Evolutionary conservation across 352 stramenopile species (phyloP).

Genomic region (Phytopythium boreale): DNA sequence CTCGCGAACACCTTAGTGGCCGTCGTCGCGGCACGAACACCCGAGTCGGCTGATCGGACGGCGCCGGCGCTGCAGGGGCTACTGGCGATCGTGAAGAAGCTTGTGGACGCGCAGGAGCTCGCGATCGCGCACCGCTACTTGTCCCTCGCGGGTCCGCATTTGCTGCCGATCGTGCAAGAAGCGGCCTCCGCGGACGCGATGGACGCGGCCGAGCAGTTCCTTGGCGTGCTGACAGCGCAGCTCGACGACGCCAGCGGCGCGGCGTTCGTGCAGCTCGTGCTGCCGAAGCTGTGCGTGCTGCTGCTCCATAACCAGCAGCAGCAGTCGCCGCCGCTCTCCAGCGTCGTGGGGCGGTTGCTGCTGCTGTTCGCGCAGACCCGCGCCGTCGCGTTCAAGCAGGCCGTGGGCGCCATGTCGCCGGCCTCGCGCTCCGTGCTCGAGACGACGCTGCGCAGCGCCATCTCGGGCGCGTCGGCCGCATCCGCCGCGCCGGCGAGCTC

Average conservation of each 20-base stretch:
- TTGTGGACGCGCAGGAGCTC: slow-evolving; percentile 38
- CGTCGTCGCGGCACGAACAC: slow-evolving; percentile 14
- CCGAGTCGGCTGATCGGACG: slow-evolving; percentile 10
- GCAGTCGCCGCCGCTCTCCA: slow-evolving; percentile 9
- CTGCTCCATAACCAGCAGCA: slow-evolving; percentile 14
- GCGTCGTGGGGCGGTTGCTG: slow-evolving; percentile 34
- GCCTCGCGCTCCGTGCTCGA: slow-evolving; percentile 35
- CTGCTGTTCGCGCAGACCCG: slow-evolving; percentile 54
- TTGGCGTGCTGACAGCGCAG: slow-evolving; percentile 44
- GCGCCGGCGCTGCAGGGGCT: slow-evolving; percentile 32
- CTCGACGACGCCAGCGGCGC: slow-evolving; percentile 41
- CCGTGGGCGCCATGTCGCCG: slow-evolving; percentile 38
- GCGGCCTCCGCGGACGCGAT: slow-evolving; percentile 32
- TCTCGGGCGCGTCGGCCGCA: slow-evolving; percentile 21
- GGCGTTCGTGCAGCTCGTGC: slow-evolving; percentile 55
- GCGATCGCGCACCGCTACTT: slow-evolving; percentile 44
- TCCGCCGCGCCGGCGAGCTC: background rate
- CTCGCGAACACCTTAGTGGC: slow-evolving; percentile 16
- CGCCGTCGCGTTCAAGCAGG: slow-evolving; percentile 47
- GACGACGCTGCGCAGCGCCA: slow-evolving; percentile 35
- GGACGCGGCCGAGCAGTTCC: slow-evolving; percentile 39
- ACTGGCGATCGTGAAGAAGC: slow-evolving; percentile 30
- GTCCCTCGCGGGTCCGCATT: slow-evolving; percentile 27
- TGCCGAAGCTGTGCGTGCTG: slow-evolving; percentile 47
- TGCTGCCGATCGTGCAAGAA: slow-evolving; percentile 27